These are phyloP conservation scores for Mycena citricolor DNA, from an alignment of 1,284 basidiomycete species.

Conservation along the genomic window DNA sequence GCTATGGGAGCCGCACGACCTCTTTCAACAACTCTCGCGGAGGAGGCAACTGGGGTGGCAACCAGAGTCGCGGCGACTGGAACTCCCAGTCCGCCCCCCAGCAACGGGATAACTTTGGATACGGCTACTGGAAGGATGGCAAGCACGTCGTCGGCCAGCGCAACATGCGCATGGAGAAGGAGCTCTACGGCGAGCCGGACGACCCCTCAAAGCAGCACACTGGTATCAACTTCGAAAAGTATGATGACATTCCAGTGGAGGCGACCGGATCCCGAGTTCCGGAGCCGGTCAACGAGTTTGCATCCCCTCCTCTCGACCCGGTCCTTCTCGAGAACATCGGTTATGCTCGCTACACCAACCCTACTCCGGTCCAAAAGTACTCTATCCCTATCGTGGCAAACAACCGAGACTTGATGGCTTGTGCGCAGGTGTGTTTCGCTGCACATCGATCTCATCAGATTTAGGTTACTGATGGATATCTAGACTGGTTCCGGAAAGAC, in stretches of 20 bases:
- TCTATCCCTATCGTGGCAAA: slow-evolving; percentile 97
- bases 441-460: slow-evolving; percentile 9
- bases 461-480: slow-evolving; percentile 26
- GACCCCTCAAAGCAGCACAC: slow-evolving; percentile 88
- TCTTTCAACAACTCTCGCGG: too few species aligned
- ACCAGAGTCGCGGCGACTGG: slow-evolving; percentile 36
- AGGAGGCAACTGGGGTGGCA: slow-evolving; percentile 41
- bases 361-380: slow-evolving; percentile 99
- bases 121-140: slow-evolving; percentile 88
- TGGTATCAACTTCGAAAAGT: slow-evolving; percentile 99
- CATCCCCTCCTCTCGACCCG: slow-evolving; percentile 86
- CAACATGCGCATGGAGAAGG: slow-evolving; percentile 90
- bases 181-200: slow-evolving; percentile 88
- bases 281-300: slow-evolving; percentile 89
- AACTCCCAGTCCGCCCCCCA: slow-evolving; percentile 36
- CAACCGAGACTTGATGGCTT: slow-evolving; percentile 96
- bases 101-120: slow-evolving; percentile 60
- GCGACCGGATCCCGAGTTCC: slow-evolving; percentile 95
- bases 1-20: slow-evolving; percentile 41
- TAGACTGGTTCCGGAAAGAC: slow-evolving; percentile 99
- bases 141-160: slow-evolving; percentile 79
- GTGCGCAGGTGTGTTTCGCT: slow-evolving; percentile 75
- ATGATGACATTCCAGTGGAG: slow-evolving; percentile 99
- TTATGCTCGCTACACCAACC: slow-evolving; percentile 89
- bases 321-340: slow-evolving; percentile 95